phyloP scores from a whole-genome alignment of 345 rosid genomes.

The Carallia brachiata region DNA sequence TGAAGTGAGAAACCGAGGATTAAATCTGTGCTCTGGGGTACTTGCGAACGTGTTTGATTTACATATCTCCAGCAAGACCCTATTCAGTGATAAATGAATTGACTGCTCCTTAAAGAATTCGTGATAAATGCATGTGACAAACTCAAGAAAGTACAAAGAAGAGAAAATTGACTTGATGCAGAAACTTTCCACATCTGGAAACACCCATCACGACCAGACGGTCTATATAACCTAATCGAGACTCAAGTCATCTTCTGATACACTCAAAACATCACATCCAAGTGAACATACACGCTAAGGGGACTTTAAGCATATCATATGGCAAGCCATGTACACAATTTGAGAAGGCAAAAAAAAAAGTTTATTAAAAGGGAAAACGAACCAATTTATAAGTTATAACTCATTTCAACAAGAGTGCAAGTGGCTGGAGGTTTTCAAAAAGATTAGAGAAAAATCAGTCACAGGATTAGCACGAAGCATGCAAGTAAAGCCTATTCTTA shows the following conservation, averaged over 20 bases:
- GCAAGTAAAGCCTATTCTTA: conserved; percentile 5
- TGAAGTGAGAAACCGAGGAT: neutral
- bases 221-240: neutral
- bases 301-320: neutral
- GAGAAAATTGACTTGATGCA: neutral
- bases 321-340: neutral
- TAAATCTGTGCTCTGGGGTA: neutral
- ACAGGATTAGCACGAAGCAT: neutral
- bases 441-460: conserved; percentile 1
- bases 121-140: neutral
- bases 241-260: neutral
- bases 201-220: neutral
- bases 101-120: conserved; percentile 6
- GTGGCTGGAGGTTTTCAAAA: neutral
- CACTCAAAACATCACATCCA: conserved; percentile 6
- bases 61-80: neutral
- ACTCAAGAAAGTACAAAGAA: neutral
- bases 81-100: conserved; percentile 8
- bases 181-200: neutral
- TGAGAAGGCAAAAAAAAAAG: neutral
- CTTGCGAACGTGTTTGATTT: neutral
- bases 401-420: neutral
- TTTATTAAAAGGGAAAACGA: neutral
- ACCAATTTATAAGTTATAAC: neutral
- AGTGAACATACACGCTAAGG: neutral